Conservation (phyloP, 2,329 filamentous ascomycete genomes). For the Colletotrichum gloeosporioides region DNA sequence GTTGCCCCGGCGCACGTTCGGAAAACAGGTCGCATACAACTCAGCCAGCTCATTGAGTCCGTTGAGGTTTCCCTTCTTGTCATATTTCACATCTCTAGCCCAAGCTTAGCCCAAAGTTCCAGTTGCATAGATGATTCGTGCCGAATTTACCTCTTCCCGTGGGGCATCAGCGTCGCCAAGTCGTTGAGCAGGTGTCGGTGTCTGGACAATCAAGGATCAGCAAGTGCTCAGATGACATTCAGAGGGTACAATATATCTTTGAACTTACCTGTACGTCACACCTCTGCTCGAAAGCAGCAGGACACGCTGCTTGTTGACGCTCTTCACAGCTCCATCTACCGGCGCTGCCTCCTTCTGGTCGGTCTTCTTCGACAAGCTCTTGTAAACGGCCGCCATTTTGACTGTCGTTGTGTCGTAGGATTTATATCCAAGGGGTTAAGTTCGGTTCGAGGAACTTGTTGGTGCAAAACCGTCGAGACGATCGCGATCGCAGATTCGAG, state of each 20-base stretch:
- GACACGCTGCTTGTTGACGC: constrained; percentile 74
- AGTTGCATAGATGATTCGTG: not conserved
- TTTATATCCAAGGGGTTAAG: not conserved
- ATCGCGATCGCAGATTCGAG: not conserved
- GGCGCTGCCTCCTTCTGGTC: constrained; percentile 54
- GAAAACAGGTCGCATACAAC: constrained; percentile 59
- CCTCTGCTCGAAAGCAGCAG: constrained; percentile 92
- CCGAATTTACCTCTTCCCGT: constrained; percentile 72
- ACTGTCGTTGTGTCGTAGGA: constrained; percentile 19
- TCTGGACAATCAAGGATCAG: constrained; percentile 48
- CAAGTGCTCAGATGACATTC: not conserved
- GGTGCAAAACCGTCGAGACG: not conserved
- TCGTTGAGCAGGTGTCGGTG: constrained; percentile 94
- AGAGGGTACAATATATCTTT: not conserved
- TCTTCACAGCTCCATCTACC: constrained; percentile 54
- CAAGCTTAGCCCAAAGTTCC: not conserved
- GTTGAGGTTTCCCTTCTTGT: constrained; percentile 89
- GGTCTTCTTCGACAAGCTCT: constrained; percentile 69
- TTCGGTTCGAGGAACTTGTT: not conserved
- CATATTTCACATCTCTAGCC: constrained; percentile 78
- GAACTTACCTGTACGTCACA: constrained; percentile 78
- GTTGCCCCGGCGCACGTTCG: not conserved
- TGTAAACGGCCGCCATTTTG: constrained; percentile 76
- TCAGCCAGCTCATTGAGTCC: constrained; percentile 76
- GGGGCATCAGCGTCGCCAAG: constrained; percentile 85